A percentile compares a stretch with the other conserved stretches of the same genome.
Conservation (phyloP, 2,329 filamentous ascomycete genomes). For the Neonectria hederae region DNA sequence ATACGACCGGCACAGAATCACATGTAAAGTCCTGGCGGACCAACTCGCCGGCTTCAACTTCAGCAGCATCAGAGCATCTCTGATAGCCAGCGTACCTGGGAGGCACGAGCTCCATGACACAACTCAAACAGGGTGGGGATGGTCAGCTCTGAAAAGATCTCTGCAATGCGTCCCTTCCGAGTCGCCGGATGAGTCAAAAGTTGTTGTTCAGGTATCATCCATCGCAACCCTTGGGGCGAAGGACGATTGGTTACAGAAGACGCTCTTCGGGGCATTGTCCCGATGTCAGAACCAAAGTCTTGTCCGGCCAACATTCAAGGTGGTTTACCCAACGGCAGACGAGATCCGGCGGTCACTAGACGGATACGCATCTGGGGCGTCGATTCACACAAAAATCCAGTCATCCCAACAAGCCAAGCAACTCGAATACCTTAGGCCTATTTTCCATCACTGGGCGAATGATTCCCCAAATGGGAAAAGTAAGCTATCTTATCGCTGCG, state of each 20-base stretch:
- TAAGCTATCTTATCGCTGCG: slow-evolving; percentile 27
- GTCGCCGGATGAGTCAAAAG: slow-evolving; percentile 51
- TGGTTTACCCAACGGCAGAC: slow-evolving; percentile 83
- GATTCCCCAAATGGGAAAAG: slow-evolving; percentile 55
- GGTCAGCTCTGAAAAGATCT: slow-evolving; percentile 71
- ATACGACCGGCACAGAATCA: slow-evolving; percentile 69
- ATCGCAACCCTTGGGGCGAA: slow-evolving; percentile 80
- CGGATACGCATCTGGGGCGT: slow-evolving; percentile 79
- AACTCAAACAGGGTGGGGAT: slow-evolving; percentile 75
- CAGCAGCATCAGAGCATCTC: slow-evolving; percentile 69
- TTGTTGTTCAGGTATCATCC: slow-evolving; percentile 78
- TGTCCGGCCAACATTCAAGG: slow-evolving; percentile 63
- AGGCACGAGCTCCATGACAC: slow-evolving; percentile 62
- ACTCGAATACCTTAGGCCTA: slow-evolving; percentile 73
- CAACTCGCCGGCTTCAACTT: slow-evolving; percentile 75
- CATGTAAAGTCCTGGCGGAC: slow-evolving; percentile 64
- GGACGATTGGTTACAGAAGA: slow-evolving; percentile 76
- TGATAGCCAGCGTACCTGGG: slow-evolving; percentile 83
- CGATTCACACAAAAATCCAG: slow-evolving; percentile 84
- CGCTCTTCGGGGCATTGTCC: slow-evolving; percentile 64
- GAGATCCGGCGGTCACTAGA: slow-evolving; percentile 81
- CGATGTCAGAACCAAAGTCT: slow-evolving; percentile 40
- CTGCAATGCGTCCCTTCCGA: slow-evolving; percentile 63
- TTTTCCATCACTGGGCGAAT: slow-evolving; percentile 81
- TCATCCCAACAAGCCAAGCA: slow-evolving; percentile 77